These are phyloP conservation scores for Emmonsiellopsis sp. DNA, from an alignment of 2,329 filamentous ascomycete species.

Conservation along the genomic window DNA sequence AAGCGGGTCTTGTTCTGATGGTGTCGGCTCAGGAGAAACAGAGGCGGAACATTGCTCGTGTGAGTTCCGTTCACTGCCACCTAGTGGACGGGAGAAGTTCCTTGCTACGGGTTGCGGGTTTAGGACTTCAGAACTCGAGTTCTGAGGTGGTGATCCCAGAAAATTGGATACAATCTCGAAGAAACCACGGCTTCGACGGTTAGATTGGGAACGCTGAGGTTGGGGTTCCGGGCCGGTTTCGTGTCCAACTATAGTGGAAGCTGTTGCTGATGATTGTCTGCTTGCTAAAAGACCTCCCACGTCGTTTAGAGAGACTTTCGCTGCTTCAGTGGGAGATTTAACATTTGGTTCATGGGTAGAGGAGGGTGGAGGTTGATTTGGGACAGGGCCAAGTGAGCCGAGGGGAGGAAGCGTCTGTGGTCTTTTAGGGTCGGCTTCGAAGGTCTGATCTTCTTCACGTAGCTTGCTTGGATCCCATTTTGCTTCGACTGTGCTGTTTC, in stretches of 20 bases:
- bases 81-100: slow-evolving; percentile 11
- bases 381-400: slow-evolving; percentile 20
- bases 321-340: slow-evolving; percentile 29
- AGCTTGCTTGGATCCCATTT: slow-evolving; percentile 19
- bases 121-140: slow-evolving; percentile 6
- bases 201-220: slow-evolving; percentile 6
- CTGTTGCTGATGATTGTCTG: slow-evolving; percentile 6
- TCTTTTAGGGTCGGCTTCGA: slow-evolving; percentile 24
- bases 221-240: background rate
- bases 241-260: slow-evolving; percentile 4
- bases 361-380: slow-evolving; percentile 18
- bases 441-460: slow-evolving; percentile 22
- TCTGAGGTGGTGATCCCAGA: slow-evolving; percentile 10
- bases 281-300: slow-evolving; percentile 62
- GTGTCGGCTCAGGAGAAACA: background rate
- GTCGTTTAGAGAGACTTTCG: slow-evolving; percentile 72
- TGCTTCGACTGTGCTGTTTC: slow-evolving; percentile 21
- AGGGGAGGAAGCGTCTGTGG: slow-evolving; percentile 18
- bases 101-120: slow-evolving; percentile 8
- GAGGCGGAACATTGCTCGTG: background rate
- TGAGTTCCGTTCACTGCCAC: background rate
- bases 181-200: slow-evolving; percentile 19
- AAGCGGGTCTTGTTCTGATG: background rate
- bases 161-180: slow-evolving; percentile 29
- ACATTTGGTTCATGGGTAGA: slow-evolving; percentile 10